Evolutionary conservation across 495 filamentous ascomycete genomes (phyloP).

Genomic region (Immersiella caudata): DNA sequence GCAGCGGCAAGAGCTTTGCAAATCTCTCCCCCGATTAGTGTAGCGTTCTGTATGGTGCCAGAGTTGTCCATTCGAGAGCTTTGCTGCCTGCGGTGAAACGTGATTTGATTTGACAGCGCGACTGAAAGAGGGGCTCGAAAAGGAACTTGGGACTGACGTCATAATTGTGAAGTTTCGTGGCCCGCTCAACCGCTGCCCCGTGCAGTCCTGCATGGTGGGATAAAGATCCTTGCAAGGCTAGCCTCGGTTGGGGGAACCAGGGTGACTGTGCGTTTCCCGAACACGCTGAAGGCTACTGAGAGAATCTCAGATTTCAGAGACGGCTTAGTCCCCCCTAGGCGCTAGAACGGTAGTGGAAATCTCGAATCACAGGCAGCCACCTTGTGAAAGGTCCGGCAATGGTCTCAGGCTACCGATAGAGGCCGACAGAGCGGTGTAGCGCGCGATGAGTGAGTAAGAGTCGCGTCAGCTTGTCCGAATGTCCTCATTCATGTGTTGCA

Average conservation of each 20-base stretch:
- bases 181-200: constrained; percentile 8
- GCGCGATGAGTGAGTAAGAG: not conserved
- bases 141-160: constrained; percentile 23
- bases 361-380: not conserved
- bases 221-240: constrained; percentile 23
- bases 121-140: not conserved
- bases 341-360: not conserved
- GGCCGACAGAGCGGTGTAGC: not conserved
- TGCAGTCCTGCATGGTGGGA: constrained; percentile 14
- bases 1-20: not conserved
- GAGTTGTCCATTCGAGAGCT: not conserved
- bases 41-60: not conserved
- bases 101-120: not conserved
- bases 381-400: not conserved
- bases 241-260: constrained; percentile 9
- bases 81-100: not conserved
- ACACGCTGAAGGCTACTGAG: not conserved
- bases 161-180: constrained; percentile 13
- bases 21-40: not conserved
- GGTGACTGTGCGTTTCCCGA: not conserved
- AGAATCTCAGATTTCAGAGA: not conserved
- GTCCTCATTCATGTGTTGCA: not conserved
- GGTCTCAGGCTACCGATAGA: not conserved
- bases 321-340: not conserved
- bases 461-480: not conserved